Base-by-base conservation (phyloP, 495 filamentous ascomycete species). In the Penicillium angulare region DNA sequence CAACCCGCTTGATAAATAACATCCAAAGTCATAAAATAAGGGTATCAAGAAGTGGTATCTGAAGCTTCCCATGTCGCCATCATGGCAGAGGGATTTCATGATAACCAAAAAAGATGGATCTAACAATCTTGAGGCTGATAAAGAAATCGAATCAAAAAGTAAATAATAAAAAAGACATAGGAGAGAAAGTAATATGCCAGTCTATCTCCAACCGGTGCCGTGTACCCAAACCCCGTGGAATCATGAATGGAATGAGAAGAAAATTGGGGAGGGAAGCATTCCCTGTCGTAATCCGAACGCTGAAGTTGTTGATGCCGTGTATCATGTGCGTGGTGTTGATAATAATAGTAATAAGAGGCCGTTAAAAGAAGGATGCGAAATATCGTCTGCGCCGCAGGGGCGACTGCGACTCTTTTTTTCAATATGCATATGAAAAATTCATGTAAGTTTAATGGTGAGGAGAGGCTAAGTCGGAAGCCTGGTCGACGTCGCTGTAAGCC, bases 401-500 rank as follows among this genome's bases (percentile, higher is more conserved):
- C 3, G 36, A 21, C n/a, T n/a, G n/a, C n/a, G n/a, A n/a, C n/a
- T n/a, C n/a, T n/a, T n/a, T n/a, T n/a, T n/a, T n/a, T n/a, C n/a
- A n/a, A n/a, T n/a, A n/a, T n/a, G n/a, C n/a, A n/a, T n/a, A n/a
- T n/a, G n/a, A n/a, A n/a, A 13, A 15, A 21, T 16, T 18, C 17
- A n/a, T 36, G 32, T 20, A 18, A 15, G 18, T 36, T 45, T 55
- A 54, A 24, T 63, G 62, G 27, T 55, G 66, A 42, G 73, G 67
- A 38, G 71, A 72, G 2, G 63, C 55, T 32, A 71, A 59, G 29
- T 72, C 67, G 15, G 65, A 65, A 7, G 57, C 61, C 9, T 64
- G 60, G 31, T 76, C 73, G 26, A 68, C 55, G 43, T 77, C 73
- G 53, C 73, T 77, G 17, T 73, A 66, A 8, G 73, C 71, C 18